Evolutionary conservation across 345 rosid species (phyloP).

Genomic region (Microthlaspi erraticum): DNA sequence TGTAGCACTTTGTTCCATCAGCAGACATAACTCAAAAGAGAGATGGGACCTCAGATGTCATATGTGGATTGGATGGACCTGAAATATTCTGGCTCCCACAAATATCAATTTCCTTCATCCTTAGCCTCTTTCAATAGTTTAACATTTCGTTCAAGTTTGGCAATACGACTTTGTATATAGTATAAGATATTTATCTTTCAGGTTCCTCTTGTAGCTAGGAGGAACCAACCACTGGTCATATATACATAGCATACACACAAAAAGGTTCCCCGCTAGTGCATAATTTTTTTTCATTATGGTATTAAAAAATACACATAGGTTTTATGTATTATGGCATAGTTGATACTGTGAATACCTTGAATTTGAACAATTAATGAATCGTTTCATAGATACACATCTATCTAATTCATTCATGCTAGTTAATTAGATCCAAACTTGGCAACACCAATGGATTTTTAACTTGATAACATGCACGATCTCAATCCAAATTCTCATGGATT

Average conservation of each 20-base stretch:
- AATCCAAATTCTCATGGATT: neutral
- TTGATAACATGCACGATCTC: neutral
- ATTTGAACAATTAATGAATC: neutral
- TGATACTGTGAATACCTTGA: too few species aligned
- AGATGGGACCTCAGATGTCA: conserved; percentile 15
- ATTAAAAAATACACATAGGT: neutral
- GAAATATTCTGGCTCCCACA: conserved; percentile 15
- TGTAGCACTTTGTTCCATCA: conserved; percentile 33
- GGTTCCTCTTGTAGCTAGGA: conserved; percentile 19
- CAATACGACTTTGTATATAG: neutral
- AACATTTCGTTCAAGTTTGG: conserved; percentile 3
- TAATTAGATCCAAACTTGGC: neutral
- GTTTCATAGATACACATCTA: neutral
- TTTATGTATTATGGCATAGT: neutral
- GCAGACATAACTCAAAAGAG: conserved; percentile 22
- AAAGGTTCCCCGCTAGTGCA: neutral
- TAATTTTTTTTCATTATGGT: neutral
- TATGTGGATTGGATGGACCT: conserved; percentile 21
- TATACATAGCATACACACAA: neutral
- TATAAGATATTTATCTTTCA: neutral
- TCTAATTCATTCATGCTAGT: neutral
- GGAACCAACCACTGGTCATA: conserved; percentile 3
- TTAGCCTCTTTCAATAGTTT: neutral
- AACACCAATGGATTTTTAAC: neutral
- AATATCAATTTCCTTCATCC: neutral